phyloP scores from a whole-genome alignment of 371 early-diverging fungal genomes.

The Mucor mucedo region DNA sequence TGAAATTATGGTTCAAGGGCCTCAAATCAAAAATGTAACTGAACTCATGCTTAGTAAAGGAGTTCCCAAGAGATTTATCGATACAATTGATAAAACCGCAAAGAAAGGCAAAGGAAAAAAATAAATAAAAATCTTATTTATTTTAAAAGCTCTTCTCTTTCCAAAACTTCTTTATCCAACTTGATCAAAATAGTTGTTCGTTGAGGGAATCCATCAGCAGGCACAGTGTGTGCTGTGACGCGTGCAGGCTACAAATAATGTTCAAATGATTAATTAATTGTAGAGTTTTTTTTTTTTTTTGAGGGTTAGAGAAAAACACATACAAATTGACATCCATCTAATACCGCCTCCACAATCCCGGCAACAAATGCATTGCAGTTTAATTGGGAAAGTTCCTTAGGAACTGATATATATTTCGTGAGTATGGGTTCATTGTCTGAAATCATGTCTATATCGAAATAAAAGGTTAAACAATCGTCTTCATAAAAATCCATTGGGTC shows the following conservation, averaged over 20 bases:
- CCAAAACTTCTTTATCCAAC: slow-evolving; percentile 81
- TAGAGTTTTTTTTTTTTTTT: neutral
- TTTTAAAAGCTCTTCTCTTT: slow-evolving; percentile 76
- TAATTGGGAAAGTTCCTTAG: slow-evolving; percentile 88
- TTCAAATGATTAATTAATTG: neutral
- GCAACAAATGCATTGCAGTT: slow-evolving; percentile 94
- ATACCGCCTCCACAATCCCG: slow-evolving; percentile 93
- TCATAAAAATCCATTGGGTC: neutral
- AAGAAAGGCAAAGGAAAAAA: slow-evolving; percentile 59
- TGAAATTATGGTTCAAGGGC: slow-evolving; percentile 81
- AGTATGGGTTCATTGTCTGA: slow-evolving; percentile 93
- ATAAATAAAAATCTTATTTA: slow-evolving; percentile 35
- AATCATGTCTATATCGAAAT: slow-evolving; percentile 82
- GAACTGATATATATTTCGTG: slow-evolving; percentile 89
- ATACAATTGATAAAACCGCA: slow-evolving; percentile 65
- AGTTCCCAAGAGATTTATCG: slow-evolving; percentile 62
- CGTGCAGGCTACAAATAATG: slow-evolving; percentile 75
- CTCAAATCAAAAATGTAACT: slow-evolving; percentile 66
- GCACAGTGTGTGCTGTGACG: slow-evolving; percentile 94
- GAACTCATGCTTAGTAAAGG: slow-evolving; percentile 57
- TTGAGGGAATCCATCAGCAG: slow-evolving; percentile 87
- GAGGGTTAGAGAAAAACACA: slow-evolving; percentile 31
- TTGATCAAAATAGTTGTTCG: slow-evolving; percentile 95
- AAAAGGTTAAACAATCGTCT: neutral
- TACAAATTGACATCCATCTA: slow-evolving; percentile 92